Conservation (phyloP, 345 rosid species). For the Salix caprea region DNA sequence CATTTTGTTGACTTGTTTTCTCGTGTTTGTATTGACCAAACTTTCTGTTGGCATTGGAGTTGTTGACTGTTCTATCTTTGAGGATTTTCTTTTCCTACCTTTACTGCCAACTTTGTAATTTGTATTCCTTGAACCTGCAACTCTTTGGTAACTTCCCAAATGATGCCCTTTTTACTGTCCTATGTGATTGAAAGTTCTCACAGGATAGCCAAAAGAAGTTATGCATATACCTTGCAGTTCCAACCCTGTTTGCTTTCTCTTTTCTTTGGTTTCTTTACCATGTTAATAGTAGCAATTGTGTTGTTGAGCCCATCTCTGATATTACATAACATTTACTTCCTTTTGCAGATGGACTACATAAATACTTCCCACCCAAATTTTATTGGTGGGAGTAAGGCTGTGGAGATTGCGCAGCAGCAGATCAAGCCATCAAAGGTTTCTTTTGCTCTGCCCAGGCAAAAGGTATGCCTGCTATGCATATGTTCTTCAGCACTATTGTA, state of each 20-base stretch:
- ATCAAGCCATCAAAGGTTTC: constrained; percentile 60
- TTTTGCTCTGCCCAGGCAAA: constrained; percentile 51
- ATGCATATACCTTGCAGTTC: not conserved
- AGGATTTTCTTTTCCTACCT: not conserved
- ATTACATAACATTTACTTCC: not conserved
- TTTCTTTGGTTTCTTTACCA: not conserved
- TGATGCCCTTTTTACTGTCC: not conserved
- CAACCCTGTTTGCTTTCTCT: not conserved
- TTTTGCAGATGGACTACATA: constrained; percentile 84
- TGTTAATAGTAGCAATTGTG: not conserved
- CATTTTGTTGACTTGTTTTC: not conserved
- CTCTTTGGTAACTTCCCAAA: not conserved
- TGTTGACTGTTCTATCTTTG: not conserved
- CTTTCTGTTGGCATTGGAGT: not conserved
- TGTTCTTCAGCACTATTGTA: not conserved
- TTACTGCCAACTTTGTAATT: not conserved
- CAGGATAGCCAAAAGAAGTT: not conserved
- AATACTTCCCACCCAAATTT: constrained; percentile 93
- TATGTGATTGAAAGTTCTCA: not conserved
- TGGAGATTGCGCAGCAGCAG: constrained; percentile 69
- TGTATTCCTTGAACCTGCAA: not conserved
- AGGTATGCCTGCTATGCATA: constrained; percentile 37
- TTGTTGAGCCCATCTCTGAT: not conserved
- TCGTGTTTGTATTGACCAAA: not conserved
- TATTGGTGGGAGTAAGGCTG: constrained; percentile 90